A percentile compares a stretch with the other conserved stretches of the same genome.
Evolutionary conservation across 495 filamentous ascomycete genomes (phyloP).

Genomic region (Cryomyces minteri): DNA sequence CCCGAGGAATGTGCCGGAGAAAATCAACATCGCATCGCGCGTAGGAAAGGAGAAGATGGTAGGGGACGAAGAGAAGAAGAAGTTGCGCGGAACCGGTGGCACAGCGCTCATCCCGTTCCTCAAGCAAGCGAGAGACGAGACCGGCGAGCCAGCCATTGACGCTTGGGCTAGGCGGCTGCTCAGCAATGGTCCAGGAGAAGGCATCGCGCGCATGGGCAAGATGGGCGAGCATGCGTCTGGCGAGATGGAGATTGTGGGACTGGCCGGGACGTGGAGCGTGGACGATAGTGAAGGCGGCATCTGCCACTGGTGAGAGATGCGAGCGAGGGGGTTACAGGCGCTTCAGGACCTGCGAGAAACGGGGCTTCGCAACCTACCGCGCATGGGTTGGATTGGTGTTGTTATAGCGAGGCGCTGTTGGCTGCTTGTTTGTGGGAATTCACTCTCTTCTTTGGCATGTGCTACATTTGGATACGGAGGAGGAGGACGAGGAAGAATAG

Average conservation of each 20-base stretch:
- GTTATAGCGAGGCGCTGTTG: no score
- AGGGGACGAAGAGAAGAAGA: slow-evolving; percentile 26
- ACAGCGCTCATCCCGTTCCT: slow-evolving; percentile 86
- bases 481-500: no score
- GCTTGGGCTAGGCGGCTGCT: slow-evolving; percentile 63
- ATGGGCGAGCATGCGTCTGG: slow-evolving; percentile 42
- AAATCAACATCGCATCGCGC: slow-evolving; percentile 47
- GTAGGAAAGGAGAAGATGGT: slow-evolving; percentile 23
- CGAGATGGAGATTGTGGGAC: slow-evolving; percentile 50
- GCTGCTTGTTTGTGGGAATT: no score
- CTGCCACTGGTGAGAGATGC: slow-evolving; percentile 29
- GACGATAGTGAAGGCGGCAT: slow-evolving; percentile 67
- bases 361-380: no score
- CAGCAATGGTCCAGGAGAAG: slow-evolving; percentile 28
- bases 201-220: slow-evolving; percentile 36
- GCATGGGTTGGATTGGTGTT: no score
- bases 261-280: slow-evolving; percentile 72
- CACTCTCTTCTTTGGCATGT: no score
- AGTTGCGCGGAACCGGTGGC: slow-evolving; percentile 77
- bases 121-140: slow-evolving; percentile 91
- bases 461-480: no score
- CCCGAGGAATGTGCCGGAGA: slow-evolving; percentile 7
- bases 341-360: no score
- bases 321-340: no score
- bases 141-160: slow-evolving; percentile 77